Base-by-base conservation (phyloP, 176 grass and related monocot genomes). In the Aegilops bicornis region DNA sequence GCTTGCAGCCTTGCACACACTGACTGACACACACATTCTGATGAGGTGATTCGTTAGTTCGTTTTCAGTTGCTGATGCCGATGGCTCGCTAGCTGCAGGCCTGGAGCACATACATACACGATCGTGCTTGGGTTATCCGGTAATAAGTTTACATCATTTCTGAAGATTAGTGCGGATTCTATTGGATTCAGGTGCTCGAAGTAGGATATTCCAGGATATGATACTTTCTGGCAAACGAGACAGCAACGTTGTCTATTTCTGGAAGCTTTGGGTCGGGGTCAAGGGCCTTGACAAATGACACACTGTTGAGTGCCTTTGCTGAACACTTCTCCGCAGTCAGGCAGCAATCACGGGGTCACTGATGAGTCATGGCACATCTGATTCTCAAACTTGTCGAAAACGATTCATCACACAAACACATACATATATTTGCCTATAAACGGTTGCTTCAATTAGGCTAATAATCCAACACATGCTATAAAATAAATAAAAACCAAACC, bases 261-360 rank as follows among this genome's bases (percentile, higher is more conserved):
- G 63, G 2, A 89, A 77, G 83, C 24, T 62, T 69, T 29, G 27
- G 20, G 37, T 6, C 10, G 0, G 3, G 32, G 73, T 66, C 64
- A 71, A 84, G 52, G 6, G 1, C 29, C 22, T 52, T 7, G 7
- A 30, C 81, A 8, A 84, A 47, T 84, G 29, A 23, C 30, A 40
- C 37, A 0, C 17, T 9, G 64, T 90, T 73, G 84, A 86, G 88
- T 86, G 88, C 64, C 72, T 82, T 83, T 0, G 8, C 72, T 82
- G 19, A 82, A 62, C 79, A 82, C 72, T 29, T 82, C 68, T 23
- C 56, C n/a, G 23, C 68, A 58, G 30, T 25, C 13, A 64, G 10
- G 30, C 59, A 10, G 27, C 19, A 20, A 77, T 61, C 70, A 68
- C 17, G 2, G 15, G 14, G 23, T 59, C 31, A 22, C 3, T 60